A percentile compares a stretch with the other conserved stretches of the same genome.
phyloP scores from a whole-genome alignment of 2,329 filamentous ascomycete genomes.

The Cytospora mali region DNA sequence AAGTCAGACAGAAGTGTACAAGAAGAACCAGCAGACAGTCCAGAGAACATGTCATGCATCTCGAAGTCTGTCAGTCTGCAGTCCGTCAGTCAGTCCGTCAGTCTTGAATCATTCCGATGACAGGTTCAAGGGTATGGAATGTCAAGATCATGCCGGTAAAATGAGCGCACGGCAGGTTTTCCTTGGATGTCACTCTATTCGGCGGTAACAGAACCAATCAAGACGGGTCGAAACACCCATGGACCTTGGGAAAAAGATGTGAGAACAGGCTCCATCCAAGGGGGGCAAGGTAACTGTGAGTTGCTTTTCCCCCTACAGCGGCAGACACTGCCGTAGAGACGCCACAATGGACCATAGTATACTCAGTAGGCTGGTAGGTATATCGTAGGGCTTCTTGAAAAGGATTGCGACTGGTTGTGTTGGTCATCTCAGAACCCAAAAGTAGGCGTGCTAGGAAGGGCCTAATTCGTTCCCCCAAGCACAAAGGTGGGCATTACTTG shows the following conservation, averaged over 20 bases:
- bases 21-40: background rate
- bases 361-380: background rate
- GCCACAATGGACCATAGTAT: background rate
- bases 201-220: constrained; percentile 33
- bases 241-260: constrained; percentile 11
- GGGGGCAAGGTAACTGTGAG: constrained; percentile 5
- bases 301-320: constrained; percentile 13
- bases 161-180: constrained; percentile 13
- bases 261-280: constrained; percentile 13
- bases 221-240: constrained; percentile 8
- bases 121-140: background rate
- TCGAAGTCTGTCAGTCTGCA: background rate
- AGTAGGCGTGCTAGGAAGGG: no score
- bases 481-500: background rate
- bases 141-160: constrained; percentile 7
- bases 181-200: constrained; percentile 16
- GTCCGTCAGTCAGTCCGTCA: background rate
- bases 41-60: background rate
- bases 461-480: constrained; percentile 1
- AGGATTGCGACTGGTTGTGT: no score
- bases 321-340: constrained; percentile 2
- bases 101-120: background rate
- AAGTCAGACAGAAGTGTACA: background rate
- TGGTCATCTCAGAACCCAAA: no score
- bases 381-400: background rate